These are phyloP conservation scores for Purpureocillium takamizusanense DNA, from an alignment of 2,329 filamentous ascomycete genomes.

Conservation along the genomic window DNA sequence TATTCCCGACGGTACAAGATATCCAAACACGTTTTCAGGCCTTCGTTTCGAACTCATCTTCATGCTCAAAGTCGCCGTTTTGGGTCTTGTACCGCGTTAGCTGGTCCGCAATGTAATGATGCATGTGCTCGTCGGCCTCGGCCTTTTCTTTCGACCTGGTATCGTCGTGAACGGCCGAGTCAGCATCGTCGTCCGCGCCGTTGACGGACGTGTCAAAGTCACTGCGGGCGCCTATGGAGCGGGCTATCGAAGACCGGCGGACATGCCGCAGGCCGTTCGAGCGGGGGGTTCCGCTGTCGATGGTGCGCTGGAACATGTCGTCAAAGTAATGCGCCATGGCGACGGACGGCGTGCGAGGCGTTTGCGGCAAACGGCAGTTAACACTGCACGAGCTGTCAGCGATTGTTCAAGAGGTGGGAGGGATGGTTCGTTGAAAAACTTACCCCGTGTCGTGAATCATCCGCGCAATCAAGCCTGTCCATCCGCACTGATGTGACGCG, in stretches of 20 bases:
- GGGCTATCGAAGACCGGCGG: slow-evolving; percentile 70
- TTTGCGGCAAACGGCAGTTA: slow-evolving; percentile 85
- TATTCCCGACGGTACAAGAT: no score
- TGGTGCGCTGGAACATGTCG: slow-evolving; percentile 58
- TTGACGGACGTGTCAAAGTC: slow-evolving; percentile 56
- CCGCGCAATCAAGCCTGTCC: slow-evolving; percentile 91
- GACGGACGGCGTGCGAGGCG: slow-evolving; percentile 75
- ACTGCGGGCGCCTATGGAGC: slow-evolving; percentile 76
- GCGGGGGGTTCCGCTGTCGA: slow-evolving; percentile 26
- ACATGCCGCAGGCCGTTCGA: slow-evolving; percentile 41
- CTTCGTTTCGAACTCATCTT: slow-evolving; percentile 39
- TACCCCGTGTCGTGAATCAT: slow-evolving; percentile 98
- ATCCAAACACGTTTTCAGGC: slow-evolving; percentile 10
- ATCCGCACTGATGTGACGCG: slow-evolving; percentile 89
- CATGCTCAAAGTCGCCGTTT: slow-evolving; percentile 17
- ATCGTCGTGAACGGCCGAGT: slow-evolving; percentile 24
- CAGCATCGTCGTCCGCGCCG: slow-evolving; percentile 31
- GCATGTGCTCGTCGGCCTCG: slow-evolving; percentile 62
- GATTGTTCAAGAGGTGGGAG: no score
- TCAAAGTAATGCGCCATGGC: slow-evolving; percentile 94
- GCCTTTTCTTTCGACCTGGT: slow-evolving; percentile 37
- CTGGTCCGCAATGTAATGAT: slow-evolving; percentile 75
- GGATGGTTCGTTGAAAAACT: no score
- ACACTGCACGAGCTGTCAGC: slow-evolving; percentile 39
- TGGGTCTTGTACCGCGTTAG: slow-evolving; percentile 55